These are phyloP conservation scores for Hypoxylon fuscum DNA, from an alignment of 495 filamentous ascomycete genomes.

Conservation along the genomic window DNA sequence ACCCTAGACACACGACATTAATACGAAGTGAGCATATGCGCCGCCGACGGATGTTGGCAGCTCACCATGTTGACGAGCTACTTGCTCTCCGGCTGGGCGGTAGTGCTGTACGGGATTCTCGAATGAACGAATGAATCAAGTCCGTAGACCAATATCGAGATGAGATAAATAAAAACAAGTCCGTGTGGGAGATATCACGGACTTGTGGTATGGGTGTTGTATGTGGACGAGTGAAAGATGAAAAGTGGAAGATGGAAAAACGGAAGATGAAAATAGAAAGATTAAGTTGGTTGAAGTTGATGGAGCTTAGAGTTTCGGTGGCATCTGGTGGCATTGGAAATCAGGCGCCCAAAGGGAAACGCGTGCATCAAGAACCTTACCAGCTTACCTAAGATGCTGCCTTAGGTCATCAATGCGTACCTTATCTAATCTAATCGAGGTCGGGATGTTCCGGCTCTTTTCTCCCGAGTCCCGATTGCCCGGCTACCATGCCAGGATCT, in stretches of 20 bases:
- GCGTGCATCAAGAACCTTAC: slow-evolving; percentile 24
- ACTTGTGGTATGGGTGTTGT: too few species aligned
- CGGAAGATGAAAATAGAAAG: too few species aligned
- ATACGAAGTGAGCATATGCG: slow-evolving; percentile 4
- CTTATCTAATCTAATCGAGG: too few species aligned
- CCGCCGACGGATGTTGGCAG: neutral
- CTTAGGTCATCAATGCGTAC: neutral
- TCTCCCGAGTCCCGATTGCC: too few species aligned
- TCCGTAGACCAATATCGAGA: neutral
- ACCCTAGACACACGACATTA: slow-evolving; percentile 60
- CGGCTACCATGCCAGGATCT: too few species aligned
- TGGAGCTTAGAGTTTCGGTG: slow-evolving; percentile 7
- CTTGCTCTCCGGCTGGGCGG: neutral
- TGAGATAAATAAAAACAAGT: too few species aligned
- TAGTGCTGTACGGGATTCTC: neutral
- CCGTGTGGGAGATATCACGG: too few species aligned
- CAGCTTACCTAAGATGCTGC: slow-evolving; percentile 1
- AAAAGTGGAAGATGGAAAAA: too few species aligned
- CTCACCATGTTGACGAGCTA: slow-evolving; percentile 42
- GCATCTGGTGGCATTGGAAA: slow-evolving; percentile 15
- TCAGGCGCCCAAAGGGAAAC: slow-evolving; percentile 42
- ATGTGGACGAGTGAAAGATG: too few species aligned
- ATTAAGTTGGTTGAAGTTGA: neutral
- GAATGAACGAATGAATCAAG: neutral
- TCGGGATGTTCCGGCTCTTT: too few species aligned